phyloP scores from a whole-genome alignment of 2,329 filamentous ascomycete species.

The Fusarium armeniacum region DNA sequence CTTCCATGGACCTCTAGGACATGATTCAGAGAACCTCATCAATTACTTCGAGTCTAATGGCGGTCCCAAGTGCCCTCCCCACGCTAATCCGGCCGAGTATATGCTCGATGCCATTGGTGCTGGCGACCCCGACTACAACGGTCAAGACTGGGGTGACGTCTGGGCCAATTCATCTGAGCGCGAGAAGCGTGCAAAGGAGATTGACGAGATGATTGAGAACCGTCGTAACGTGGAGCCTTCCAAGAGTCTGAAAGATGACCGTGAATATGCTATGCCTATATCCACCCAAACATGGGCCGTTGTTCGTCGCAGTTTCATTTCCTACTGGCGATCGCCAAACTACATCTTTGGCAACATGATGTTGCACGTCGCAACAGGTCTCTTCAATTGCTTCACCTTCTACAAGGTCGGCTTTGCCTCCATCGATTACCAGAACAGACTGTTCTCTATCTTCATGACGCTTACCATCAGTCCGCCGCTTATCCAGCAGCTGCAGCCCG shows the following conservation, averaged over 20 bases:
- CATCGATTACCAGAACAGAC: constrained; percentile 76
- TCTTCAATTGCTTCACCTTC: constrained; percentile 81
- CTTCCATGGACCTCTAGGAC: constrained; percentile 68
- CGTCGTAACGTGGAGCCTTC: constrained; percentile 58
- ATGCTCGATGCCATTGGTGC: constrained; percentile 72
- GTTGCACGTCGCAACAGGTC: constrained; percentile 71
- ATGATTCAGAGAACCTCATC: constrained; percentile 63
- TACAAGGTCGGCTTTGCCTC: constrained; percentile 70
- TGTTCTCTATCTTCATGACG: constrained; percentile 84
- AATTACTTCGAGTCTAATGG: constrained; percentile 67
- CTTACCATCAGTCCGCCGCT: constrained; percentile 80
- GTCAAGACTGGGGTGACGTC: constrained; percentile 73
- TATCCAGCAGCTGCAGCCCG: constrained; percentile 82
- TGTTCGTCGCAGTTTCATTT: constrained; percentile 69
- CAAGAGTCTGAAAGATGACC: constrained; percentile 62
- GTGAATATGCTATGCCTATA: constrained; percentile 74
- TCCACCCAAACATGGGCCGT: constrained; percentile 67
- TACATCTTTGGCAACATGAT: constrained; percentile 74
- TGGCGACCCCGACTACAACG: constrained; percentile 71
- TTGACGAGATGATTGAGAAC: constrained; percentile 64
- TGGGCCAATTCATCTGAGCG: constrained; percentile 69
- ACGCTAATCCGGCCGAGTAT: constrained; percentile 68
- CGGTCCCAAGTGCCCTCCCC: constrained; percentile 60
- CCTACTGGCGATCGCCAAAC: constrained; percentile 75
- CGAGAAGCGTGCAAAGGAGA: constrained; percentile 62